Evolutionary conservation across 345 rosid species (phyloP).

Genomic region (Ailanthus altissimus): DNA sequence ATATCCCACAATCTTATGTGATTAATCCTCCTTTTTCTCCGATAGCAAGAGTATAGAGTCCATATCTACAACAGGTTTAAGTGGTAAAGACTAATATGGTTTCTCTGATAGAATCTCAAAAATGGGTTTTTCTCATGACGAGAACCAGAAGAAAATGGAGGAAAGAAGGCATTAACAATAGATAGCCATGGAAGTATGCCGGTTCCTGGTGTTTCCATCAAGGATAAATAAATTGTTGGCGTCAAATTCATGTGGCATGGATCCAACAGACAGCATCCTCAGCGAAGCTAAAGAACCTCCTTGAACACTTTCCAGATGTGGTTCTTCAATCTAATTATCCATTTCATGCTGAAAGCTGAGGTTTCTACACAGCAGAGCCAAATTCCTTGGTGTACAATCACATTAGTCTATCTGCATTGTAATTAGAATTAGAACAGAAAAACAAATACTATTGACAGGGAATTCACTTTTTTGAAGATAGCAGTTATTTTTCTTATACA

Average conservation of each 20-base stretch:
- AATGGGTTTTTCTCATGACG: background rate
- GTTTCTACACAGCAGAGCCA: slow-evolving; percentile 11
- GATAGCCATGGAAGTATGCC: background rate
- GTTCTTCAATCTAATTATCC: background rate
- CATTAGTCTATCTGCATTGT: slow-evolving; percentile 34
- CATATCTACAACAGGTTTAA: slow-evolving; percentile 32
- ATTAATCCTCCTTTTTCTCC: slow-evolving; percentile 92
- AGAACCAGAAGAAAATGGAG: background rate
- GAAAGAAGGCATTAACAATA: background rate
- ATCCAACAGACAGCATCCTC: background rate
- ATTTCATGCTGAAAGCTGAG: slow-evolving; percentile 5
- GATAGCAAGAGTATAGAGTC: slow-evolving; percentile 66
- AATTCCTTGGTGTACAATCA: slow-evolving; percentile 30
- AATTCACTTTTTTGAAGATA: slow-evolving; percentile 27
- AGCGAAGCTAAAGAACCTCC: slow-evolving; percentile 3
- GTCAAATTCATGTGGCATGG: background rate
- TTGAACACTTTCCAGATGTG: background rate
- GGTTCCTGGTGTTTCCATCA: background rate
- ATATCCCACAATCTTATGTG: slow-evolving; percentile 53
- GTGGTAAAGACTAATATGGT: background rate
- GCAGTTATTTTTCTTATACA: background rate
- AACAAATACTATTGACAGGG: slow-evolving; percentile 42
- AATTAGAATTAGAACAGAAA: slow-evolving; percentile 42
- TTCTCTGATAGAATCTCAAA: background rate
- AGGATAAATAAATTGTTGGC: background rate